These are phyloP conservation scores for Boletus vinaceobasis DNA, from an alignment of 768 basidiomycete genomes.

Conservation along the genomic window DNA sequence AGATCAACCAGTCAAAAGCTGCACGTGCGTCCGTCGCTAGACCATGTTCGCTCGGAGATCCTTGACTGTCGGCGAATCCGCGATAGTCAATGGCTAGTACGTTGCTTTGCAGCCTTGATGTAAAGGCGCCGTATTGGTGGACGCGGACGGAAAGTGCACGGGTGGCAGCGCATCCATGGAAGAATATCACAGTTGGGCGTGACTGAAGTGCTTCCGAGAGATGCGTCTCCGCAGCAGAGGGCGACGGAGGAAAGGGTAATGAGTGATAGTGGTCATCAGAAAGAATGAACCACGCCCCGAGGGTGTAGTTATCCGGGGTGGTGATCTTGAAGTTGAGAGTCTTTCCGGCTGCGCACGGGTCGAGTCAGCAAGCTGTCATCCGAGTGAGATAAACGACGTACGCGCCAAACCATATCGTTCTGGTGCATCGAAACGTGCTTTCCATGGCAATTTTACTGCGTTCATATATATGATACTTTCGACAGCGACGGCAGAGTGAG, in stretches of 20 bases:
- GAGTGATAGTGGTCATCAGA: slow-evolving; percentile 62
- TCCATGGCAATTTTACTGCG: slow-evolving; percentile 57
- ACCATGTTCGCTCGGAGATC: slow-evolving; percentile 72
- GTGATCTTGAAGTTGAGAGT: slow-evolving; percentile 66
- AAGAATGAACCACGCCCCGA: slow-evolving; percentile 87
- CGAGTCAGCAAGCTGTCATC: background rate
- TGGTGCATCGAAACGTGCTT: slow-evolving; percentile 61
- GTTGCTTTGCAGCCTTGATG: slow-evolving; percentile 67
- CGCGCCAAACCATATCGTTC: slow-evolving; percentile 81
- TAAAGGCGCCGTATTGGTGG: slow-evolving; percentile 61
- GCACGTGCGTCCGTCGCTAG: slow-evolving; percentile 69
- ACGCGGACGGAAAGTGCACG: slow-evolving; percentile 67
- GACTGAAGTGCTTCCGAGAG: slow-evolving; percentile 52
- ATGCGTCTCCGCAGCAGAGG: slow-evolving; percentile 36
- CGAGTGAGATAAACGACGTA: slow-evolving; percentile 34
- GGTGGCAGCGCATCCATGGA: slow-evolving; percentile 88
- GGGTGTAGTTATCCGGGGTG: slow-evolving; percentile 71
- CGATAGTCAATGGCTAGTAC: slow-evolving; percentile 89
- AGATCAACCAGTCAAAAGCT: slow-evolving; percentile 75
- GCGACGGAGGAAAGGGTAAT: slow-evolving; percentile 38
- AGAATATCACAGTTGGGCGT: slow-evolving; percentile 75
- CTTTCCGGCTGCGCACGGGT: slow-evolving; percentile 58
- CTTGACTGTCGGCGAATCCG: slow-evolving; percentile 86
- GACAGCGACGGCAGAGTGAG: slow-evolving; percentile 19
- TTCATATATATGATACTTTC: slow-evolving; percentile 63